Conservation (phyloP, 2,329 filamentous ascomycete species). For the Ceratocystis destructans region DNA sequence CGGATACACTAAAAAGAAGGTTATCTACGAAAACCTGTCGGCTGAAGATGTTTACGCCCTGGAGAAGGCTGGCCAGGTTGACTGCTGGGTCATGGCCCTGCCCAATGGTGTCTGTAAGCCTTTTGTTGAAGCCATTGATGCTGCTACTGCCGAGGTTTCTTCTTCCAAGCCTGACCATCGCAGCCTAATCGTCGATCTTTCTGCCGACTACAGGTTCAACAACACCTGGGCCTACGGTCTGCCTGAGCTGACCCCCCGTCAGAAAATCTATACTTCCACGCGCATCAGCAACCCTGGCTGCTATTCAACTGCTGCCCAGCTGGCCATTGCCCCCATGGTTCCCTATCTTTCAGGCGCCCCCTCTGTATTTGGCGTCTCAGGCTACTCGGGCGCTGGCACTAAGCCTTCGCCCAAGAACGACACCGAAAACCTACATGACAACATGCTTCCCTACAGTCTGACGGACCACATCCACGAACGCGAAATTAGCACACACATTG, state of each 20-base stretch:
- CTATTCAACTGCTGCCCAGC: slow-evolving; percentile 84
- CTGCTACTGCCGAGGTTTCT: slow-evolving; percentile 23
- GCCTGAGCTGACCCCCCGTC: slow-evolving; percentile 68
- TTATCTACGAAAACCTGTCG: slow-evolving; percentile 81
- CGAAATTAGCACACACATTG: slow-evolving; percentile 72
- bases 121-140: slow-evolving; percentile 66
- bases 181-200: slow-evolving; percentile 80
- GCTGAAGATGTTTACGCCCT: slow-evolving; percentile 77
- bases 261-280: slow-evolving; percentile 60
- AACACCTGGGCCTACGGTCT: slow-evolving; percentile 77
- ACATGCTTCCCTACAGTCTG: slow-evolving; percentile 80
- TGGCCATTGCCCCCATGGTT: slow-evolving; percentile 73
- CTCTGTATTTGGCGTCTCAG: slow-evolving; percentile 78
- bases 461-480: slow-evolving; percentile 92
- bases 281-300: slow-evolving; percentile 89
- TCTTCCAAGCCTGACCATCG: slow-evolving; percentile 30
- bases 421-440: slow-evolving; percentile 65
- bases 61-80: slow-evolving; percentile 70
- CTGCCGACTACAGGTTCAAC: slow-evolving; percentile 93
- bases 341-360: slow-evolving; percentile 64
- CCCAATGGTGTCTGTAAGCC: slow-evolving; percentile 92
- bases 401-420: slow-evolving; percentile 94
- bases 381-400: slow-evolving; percentile 88
- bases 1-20: slow-evolving; percentile 81
- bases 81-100: slow-evolving; percentile 96